Evolutionary conservation across 129 eudicot genomes (phyloP).

Genomic region (Arctium lappa): DNA sequence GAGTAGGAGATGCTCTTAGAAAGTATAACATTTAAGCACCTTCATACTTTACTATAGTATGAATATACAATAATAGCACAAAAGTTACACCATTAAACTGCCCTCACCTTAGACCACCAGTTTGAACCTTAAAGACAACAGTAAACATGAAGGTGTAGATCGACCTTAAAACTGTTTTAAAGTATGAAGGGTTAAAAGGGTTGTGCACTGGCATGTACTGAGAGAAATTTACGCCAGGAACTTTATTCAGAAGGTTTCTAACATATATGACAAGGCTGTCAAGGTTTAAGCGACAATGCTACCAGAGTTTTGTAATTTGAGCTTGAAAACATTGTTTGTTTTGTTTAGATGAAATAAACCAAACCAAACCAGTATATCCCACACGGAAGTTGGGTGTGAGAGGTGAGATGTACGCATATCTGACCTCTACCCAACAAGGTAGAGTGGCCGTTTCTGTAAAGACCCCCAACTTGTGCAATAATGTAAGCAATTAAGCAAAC

Average conservation of each 20-base stretch:
- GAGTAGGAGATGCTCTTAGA: too few species aligned
- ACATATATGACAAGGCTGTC: background rate
- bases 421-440: background rate
- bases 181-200: background rate
- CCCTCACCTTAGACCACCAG: background rate
- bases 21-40: too few species aligned
- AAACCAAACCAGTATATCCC: background rate
- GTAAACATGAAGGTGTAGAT: too few species aligned
- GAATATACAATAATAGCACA: too few species aligned
- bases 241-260: background rate
- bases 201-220: background rate
- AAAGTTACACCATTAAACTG: background rate
- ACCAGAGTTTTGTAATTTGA: background rate
- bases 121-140: background rate
- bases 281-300: too few species aligned
- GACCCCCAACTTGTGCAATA: background rate
- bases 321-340: too few species aligned
- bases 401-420: background rate
- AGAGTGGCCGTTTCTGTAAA: background rate
- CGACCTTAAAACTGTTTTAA: too few species aligned
- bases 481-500: background rate
- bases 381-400: background rate
- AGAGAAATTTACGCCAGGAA: too few species aligned
- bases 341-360: background rate
- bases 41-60: too few species aligned